A percentile compares a stretch with the other conserved stretches of the same genome.
Conservation (phyloP, 345 rosid species). For the Rhizophora mangle region DNA sequence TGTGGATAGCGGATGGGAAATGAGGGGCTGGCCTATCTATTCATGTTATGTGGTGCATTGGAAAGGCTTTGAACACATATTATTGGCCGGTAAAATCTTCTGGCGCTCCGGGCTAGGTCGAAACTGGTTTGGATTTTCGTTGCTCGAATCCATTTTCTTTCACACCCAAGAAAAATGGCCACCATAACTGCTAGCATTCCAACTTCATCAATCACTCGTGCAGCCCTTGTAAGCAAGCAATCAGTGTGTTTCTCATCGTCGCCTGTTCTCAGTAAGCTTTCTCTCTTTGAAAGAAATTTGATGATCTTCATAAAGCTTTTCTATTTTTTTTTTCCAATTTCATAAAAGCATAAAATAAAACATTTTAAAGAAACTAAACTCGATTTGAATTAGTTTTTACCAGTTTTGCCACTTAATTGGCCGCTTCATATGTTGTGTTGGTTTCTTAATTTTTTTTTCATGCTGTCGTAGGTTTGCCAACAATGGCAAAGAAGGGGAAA, state of each 20-base stretch:
- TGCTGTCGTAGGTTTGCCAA: conserved; percentile 56
- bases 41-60: conserved; percentile 9
- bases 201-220: conserved; percentile 45
- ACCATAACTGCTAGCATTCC: conserved; percentile 46
- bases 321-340: neutral
- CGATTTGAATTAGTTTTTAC: too few relatives aligned
- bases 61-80: conserved; percentile 2
- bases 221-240: conserved; percentile 42
- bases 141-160: conserved; percentile 1
- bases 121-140: too few relatives aligned
- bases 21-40: conserved; percentile 23
- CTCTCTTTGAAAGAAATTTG: neutral
- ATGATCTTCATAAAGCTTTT: too few relatives aligned
- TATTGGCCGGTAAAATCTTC: conserved; percentile 7
- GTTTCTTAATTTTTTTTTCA: neutral
- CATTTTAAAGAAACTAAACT: too few relatives aligned
- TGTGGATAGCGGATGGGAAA: conserved; percentile 56
- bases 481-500: conserved; percentile 48
- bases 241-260: conserved; percentile 42
- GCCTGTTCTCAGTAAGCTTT: conserved; percentile 53
- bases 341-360: too few relatives aligned
- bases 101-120: too few relatives aligned
- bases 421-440: too few relatives aligned
- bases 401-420: too few relatives aligned
- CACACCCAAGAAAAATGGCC: conserved; percentile 46